Conservation (phyloP, 148 eudicot species). For the Rhododendron williamsianum region DNA sequence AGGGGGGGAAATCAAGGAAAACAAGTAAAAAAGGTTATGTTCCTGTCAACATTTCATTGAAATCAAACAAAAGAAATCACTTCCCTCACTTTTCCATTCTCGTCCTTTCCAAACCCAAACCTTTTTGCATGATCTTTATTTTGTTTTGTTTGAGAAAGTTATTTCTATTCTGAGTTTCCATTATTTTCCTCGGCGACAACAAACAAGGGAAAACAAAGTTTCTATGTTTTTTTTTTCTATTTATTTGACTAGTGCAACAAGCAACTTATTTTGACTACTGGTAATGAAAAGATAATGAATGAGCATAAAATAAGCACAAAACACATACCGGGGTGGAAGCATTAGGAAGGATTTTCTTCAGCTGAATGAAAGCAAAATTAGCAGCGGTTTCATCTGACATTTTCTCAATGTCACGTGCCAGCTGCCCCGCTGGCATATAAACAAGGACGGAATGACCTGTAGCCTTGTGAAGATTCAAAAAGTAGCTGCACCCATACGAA, state of each 20-base stretch:
- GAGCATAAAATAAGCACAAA: not conserved
- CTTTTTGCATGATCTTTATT: not conserved
- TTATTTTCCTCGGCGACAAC: not conserved
- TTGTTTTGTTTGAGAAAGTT: not conserved
- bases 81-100: not conserved
- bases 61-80: not conserved
- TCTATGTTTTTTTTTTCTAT: not conserved
- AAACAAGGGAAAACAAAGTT: not conserved
- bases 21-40: not conserved
- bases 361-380: slow-evolving; percentile 76
- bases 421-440: slow-evolving; percentile 96
- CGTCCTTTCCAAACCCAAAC: not conserved
- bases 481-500: slow-evolving; percentile 92
- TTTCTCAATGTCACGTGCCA: slow-evolving; percentile 89
- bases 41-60: not conserved
- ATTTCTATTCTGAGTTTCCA: not conserved
- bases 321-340: slow-evolving; percentile 67
- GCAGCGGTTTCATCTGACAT: slow-evolving; percentile 97
- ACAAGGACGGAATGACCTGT: slow-evolving; percentile 91
- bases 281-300: not conserved
- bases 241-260: not conserved
- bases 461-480: slow-evolving; percentile 97
- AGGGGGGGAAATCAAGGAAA: not conserved
- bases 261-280: not conserved
- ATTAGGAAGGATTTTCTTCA: slow-evolving; percentile 77